A percentile compares a stretch with the other conserved stretches of the same genome.
These are phyloP conservation scores for Mycena galericulata DNA, from an alignment of 768 basidiomycete genomes.

Conservation along the genomic window DNA sequence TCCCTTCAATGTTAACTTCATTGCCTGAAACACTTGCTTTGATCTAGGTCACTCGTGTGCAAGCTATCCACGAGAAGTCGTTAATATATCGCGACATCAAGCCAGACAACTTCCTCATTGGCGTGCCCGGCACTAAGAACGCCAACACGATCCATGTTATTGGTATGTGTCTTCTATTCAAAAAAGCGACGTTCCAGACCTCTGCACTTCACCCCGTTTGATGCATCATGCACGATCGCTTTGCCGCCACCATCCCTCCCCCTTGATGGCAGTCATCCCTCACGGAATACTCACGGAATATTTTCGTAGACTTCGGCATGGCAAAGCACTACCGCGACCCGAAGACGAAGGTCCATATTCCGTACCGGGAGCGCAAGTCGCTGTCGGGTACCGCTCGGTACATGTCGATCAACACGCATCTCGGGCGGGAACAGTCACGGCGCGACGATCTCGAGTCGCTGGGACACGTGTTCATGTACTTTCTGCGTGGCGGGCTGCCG, in stretches of 20 bases:
- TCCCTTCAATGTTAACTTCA: conserved; percentile 13
- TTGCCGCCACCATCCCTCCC: conserved; percentile 17
- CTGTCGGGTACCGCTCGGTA: conserved; percentile 97
- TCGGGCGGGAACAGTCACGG: conserved; percentile 94
- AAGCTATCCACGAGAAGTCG: conserved; percentile 98
- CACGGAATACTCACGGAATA: conserved; percentile 15
- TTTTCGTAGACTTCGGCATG: conserved; percentile 93
- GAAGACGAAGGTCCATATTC: conserved; percentile 97
- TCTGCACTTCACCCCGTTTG: too few relatives aligned
- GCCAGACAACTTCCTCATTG: conserved; percentile 98
- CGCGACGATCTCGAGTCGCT: conserved; percentile 97
- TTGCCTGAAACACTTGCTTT: conserved; percentile 34
- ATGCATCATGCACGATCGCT: conserved; percentile 8
- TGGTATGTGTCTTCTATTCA: conserved; percentile 69
- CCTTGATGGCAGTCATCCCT: conserved; percentile 13
- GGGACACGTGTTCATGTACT: conserved; percentile 99
- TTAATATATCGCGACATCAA: conserved; percentile 99
- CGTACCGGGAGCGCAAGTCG: conserved; percentile 98
- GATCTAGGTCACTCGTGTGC: conserved; percentile 90
- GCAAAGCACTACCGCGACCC: conserved; percentile 99
- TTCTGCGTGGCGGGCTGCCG: conserved; percentile 93
- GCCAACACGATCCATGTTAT: conserved; percentile 92
- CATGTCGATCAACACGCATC: conserved; percentile 99
- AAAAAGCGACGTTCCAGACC: background rate
- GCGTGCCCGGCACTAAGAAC: conserved; percentile 90